Percentiles rank a stretch among this genome's conserved stretches.
These are phyloP conservation scores for Annona cherimola DNA, from an alignment of 164 flowering plant species.

Conservation along the genomic window DNA sequence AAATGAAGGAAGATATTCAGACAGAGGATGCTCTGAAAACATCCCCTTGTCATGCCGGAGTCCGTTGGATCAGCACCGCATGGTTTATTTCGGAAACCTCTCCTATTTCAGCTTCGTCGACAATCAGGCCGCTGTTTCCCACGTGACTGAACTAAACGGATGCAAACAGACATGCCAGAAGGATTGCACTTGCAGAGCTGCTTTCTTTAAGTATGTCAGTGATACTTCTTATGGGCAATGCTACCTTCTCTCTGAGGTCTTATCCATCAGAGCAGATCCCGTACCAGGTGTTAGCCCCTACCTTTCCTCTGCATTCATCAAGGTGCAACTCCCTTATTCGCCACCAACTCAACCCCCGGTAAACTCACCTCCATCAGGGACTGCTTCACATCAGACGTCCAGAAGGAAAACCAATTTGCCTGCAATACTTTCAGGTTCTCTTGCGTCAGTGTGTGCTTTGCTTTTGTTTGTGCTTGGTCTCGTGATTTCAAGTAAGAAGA, in stretches of 20 bases:
- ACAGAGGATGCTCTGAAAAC: conserved; percentile 16
- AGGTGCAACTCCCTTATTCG: not conserved
- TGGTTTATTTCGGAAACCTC: conserved; percentile 5
- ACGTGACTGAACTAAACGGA: not conserved
- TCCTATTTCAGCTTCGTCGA: not conserved
- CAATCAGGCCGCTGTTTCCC: not conserved
- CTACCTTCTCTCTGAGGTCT: not conserved
- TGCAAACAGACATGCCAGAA: not conserved
- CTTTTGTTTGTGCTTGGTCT: no score
- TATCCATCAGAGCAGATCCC: not conserved
- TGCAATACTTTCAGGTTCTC: no score
- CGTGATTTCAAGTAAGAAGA: no score
- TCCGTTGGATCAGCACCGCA: conserved; percentile 6
- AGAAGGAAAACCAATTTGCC: no score
- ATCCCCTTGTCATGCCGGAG: conserved; percentile 12
- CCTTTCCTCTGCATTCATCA: not conserved
- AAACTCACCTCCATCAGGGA: no score
- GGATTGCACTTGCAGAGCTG: not conserved
- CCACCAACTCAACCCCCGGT: not conserved
- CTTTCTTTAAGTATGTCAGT: not conserved
- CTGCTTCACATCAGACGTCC: no score
- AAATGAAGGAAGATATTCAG: conserved; percentile 6
- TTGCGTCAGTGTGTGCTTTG: no score
- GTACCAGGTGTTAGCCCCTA: not conserved
- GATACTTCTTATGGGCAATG: not conserved